These are phyloP conservation scores for Dactylella cylindrospora DNA, from an alignment of 2,329 filamentous ascomycete genomes.

Conservation along the genomic window DNA sequence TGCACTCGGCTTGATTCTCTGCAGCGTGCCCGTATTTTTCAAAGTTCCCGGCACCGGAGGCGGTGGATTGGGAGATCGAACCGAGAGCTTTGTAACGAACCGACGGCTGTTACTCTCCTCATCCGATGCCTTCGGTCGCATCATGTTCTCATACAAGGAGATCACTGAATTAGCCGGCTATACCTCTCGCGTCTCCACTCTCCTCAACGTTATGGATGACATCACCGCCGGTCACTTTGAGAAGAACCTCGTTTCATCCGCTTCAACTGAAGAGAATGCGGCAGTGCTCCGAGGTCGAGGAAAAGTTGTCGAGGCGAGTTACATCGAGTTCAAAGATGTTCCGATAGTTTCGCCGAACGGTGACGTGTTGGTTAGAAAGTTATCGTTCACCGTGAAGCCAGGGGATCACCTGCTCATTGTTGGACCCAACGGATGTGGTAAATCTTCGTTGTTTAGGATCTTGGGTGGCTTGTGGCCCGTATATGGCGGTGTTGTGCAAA, in stretches of 20 bases:
- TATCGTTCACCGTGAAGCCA: constrained; percentile 82
- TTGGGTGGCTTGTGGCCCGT: constrained; percentile 96
- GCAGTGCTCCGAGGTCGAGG: constrained; percentile 81
- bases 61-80: constrained; percentile 57
- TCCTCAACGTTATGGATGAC: constrained; percentile 93
- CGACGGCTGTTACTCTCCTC: constrained; percentile 86
- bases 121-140: constrained; percentile 89
- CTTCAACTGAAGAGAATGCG: constrained; percentile 76
- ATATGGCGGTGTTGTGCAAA: constrained; percentile 89
- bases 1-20: constrained; percentile 83
- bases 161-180: constrained; percentile 94
- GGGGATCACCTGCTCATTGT: constrained; percentile 93
- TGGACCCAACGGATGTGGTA: constrained; percentile 95
- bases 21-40: constrained; percentile 94
- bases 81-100: constrained; percentile 84
- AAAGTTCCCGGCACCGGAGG: constrained; percentile 71
- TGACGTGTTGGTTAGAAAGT: constrained; percentile 79
- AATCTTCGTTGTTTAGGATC: constrained; percentile 93
- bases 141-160: constrained; percentile 98
- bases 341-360: constrained; percentile 97
- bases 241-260: constrained; percentile 92
- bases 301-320: constrained; percentile 74
- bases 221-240: constrained; percentile 87
- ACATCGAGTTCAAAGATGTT: constrained; percentile 83
- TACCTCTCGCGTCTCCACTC: constrained; percentile 84